These are phyloP conservation scores for Maudiozyma pseudohumilis DNA, from an alignment of 805 yeast genomes.

Conservation along the genomic window DNA sequence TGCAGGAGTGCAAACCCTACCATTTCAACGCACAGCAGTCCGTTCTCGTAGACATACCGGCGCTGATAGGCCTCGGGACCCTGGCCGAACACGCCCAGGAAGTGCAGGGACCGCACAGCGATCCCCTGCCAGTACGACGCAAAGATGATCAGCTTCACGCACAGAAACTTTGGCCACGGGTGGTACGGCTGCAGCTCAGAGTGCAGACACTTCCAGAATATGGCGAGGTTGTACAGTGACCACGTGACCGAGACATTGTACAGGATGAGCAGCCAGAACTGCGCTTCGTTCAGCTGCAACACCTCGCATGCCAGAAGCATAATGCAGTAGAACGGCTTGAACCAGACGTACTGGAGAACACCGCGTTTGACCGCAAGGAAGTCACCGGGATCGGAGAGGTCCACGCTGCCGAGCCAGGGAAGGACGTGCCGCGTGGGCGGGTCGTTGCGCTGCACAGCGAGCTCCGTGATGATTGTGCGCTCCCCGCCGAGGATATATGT, in stretches of 20 bases:
- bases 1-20: constrained; percentile 83
- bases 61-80: constrained; percentile 27
- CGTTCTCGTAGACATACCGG: constrained; percentile 64
- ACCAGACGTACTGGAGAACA: constrained; percentile 88
- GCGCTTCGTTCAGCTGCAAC: constrained; percentile 38
- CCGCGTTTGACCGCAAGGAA: constrained; percentile 73
- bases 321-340: constrained; percentile 73
- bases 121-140: constrained; percentile 98
- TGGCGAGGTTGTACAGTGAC: constrained; percentile 74
- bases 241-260: constrained; percentile 76
- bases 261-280: constrained; percentile 48
- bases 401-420: constrained; percentile 46
- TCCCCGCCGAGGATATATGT: constrained; percentile 90
- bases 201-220: constrained; percentile 89
- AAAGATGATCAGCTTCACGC: constrained; percentile 88
- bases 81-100: constrained; percentile 34
- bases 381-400: constrained; percentile 77
- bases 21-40: constrained; percentile 72
- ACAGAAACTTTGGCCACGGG: constrained; percentile 86
- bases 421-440: constrained; percentile 62
- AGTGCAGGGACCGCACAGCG: constrained; percentile 42
- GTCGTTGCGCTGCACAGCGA: constrained; percentile 47
- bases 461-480: constrained; percentile 59
- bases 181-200: constrained; percentile 64
- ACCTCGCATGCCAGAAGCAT: constrained; percentile 38